Base-by-base conservation (phyloP, 2,329 filamentous ascomycete species). In the Byssochlamys sp. region DNA sequence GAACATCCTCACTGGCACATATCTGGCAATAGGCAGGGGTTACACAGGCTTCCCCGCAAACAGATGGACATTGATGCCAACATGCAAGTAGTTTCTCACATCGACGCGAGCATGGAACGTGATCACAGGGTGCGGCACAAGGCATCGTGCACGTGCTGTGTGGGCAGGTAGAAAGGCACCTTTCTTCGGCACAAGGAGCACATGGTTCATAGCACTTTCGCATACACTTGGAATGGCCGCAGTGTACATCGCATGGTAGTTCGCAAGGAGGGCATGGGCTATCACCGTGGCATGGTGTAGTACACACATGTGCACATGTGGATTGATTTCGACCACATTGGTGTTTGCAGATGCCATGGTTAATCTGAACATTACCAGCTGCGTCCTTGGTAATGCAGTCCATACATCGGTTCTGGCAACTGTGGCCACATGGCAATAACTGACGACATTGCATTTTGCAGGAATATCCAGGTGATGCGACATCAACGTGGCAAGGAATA, bases 81-180 rank as follows among this genome's bases (percentile, higher is more conserved):
- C 86, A 89, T 0, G 27, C 19, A 2, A 89, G 68, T 0, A 58
- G 14, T 28, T 80, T 74, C 2, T 73, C 64, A 64, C 87, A 90
- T 7, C 86, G 76, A 62, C 77, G 68, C 1, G 80, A 80, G 66
- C 86, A 90, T 1, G 87, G 87, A 0, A 88, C 65, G 71, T 83
- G 80, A 61, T 87, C 76, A 65, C 86, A 90, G 0, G 87, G 86
- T 0, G 81, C 86, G 0, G 84, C 84, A 60, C 87, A 89, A 19
- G 82, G 82, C 75, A 84, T 77, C 0, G 69, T 69, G 55, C 78
- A 81, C 1, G 55, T 19, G 19, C 19, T 19, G 62, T 88, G 85
- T 6, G 76, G 75, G 60, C 84, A 88, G 2, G 63, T 64, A 31
- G 81, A 86, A 0, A 75, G 68, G 61, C 85, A 88, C 1, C 66